Evolutionary conservation across 176 grass and related monocot genomes (phyloP).

Genomic region (Raddia distichophylla): DNA sequence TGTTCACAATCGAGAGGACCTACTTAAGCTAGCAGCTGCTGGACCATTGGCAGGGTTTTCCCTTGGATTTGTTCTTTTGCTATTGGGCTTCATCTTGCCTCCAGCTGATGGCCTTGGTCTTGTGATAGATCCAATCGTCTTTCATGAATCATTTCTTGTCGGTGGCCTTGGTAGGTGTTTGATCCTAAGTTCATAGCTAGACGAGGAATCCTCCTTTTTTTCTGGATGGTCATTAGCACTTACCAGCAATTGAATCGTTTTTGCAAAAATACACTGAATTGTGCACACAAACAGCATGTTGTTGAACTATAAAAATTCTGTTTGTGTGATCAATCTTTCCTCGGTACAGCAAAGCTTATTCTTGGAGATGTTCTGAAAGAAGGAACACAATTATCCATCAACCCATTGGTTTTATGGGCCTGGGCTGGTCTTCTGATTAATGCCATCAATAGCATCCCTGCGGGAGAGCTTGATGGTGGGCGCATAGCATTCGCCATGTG

Average conservation of each 20-base stretch:
- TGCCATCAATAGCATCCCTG: constrained; percentile 89
- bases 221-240: constrained; percentile 19
- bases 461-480: constrained; percentile 87
- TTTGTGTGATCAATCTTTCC: constrained; percentile 4
- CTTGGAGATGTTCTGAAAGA: constrained; percentile 91
- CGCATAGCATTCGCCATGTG: constrained; percentile 82
- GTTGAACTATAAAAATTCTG: not conserved
- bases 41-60: constrained; percentile 87
- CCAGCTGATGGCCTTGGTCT: constrained; percentile 76
- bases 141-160: constrained; percentile 95
- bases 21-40: constrained; percentile 78
- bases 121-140: constrained; percentile 77
- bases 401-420: constrained; percentile 91
- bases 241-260: not conserved
- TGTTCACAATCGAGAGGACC: constrained; percentile 78
- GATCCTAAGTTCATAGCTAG: not conserved
- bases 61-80: constrained; percentile 75
- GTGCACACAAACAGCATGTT: not conserved
- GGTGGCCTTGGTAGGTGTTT: constrained; percentile 75
- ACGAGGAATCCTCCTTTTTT: not conserved
- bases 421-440: constrained; percentile 97
- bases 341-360: constrained; percentile 82
- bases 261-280: not conserved
- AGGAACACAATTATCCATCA: constrained; percentile 79
- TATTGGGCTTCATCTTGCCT: constrained; percentile 83